A percentile compares a stretch with the other conserved stretches of the same genome.
phyloP scores from a whole-genome alignment of 306 rosid genomes.

The Quercus agrifolia region DNA sequence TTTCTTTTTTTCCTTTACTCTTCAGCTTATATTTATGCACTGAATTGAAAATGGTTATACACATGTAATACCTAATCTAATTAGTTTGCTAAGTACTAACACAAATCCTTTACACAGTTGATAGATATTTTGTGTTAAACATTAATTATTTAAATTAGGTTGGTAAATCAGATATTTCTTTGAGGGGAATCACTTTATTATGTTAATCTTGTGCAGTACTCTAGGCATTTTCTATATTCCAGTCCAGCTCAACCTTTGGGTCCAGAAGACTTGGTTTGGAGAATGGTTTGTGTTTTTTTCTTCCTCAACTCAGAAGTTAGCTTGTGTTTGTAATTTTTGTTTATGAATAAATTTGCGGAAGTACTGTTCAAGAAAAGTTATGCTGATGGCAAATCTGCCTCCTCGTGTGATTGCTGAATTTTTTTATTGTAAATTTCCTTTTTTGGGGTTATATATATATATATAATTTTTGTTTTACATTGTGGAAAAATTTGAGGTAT shows the following conservation, averaged over 20 bases:
- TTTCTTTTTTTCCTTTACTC: background rate
- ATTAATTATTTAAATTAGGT: background rate
- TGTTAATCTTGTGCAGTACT: conserved; percentile 47
- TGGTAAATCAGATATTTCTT: conserved; percentile 3
- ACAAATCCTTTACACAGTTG: too few relatives aligned
- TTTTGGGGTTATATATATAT: background rate
- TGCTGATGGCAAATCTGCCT: background rate
- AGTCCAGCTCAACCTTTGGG: conserved; percentile 95
- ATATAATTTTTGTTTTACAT: background rate
- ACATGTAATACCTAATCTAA: background rate
- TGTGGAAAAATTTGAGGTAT: background rate
- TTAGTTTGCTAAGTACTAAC: too few relatives aligned
- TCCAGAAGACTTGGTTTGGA: conserved; percentile 95
- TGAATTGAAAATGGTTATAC: background rate
- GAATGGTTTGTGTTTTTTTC: conserved; percentile 64
- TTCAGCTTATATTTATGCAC: background rate
- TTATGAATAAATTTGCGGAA: background rate
- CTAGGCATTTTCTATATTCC: conserved; percentile 83
- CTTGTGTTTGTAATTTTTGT: background rate
- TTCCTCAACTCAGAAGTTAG: background rate
- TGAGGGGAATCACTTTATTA: background rate
- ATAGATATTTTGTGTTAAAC: background rate
- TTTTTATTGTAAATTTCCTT: background rate
- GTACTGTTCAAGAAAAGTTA: background rate
- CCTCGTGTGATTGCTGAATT: background rate